Evolutionary conservation across 2,329 filamentous ascomycete species (phyloP).

Genomic region (Pleoardoris graminearum): DNA sequence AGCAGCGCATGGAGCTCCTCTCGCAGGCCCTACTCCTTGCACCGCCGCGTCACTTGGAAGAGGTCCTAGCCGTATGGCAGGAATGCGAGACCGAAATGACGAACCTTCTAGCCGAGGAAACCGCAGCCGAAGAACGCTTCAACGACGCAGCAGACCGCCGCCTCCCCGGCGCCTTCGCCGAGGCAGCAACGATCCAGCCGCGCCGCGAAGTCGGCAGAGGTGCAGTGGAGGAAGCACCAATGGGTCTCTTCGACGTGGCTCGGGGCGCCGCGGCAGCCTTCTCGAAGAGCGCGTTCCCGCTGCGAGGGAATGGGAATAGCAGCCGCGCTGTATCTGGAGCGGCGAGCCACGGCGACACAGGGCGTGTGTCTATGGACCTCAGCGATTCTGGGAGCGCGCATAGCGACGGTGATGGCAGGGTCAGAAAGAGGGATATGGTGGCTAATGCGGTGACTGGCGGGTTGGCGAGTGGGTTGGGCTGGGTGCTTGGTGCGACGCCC

Average conservation of each 20-base stretch:
- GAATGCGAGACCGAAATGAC: conserved; percentile 79
- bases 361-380: conserved; percentile 32
- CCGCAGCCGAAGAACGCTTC: conserved; percentile 70
- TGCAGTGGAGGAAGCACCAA: conserved; percentile 53
- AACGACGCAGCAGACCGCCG: conserved; percentile 66
- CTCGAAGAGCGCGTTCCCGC: conserved; percentile 52
- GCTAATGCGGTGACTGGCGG: conserved; percentile 66
- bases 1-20: conserved; percentile 80
- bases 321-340: conserved; percentile 16
- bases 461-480: conserved; percentile 65
- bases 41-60: conserved; percentile 69
- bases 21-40: conserved; percentile 75
- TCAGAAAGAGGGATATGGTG: conserved; percentile 73
- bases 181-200: conserved; percentile 41
- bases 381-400: conserved; percentile 46
- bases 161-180: conserved; percentile 52
- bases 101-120: conserved; percentile 66
- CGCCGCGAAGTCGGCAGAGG: conserved; percentile 48
- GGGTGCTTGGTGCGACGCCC: conserved; percentile 59
- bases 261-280: conserved; percentile 54
- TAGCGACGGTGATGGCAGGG: conserved; percentile 43
- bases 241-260: conserved; percentile 59
- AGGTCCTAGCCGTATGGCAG: conserved; percentile 74
- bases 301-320: conserved; percentile 29
- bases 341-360: conserved; percentile 10